Evolutionary conservation across 345 rosid species (phyloP).

Genomic region (Trapa incisa): DNA sequence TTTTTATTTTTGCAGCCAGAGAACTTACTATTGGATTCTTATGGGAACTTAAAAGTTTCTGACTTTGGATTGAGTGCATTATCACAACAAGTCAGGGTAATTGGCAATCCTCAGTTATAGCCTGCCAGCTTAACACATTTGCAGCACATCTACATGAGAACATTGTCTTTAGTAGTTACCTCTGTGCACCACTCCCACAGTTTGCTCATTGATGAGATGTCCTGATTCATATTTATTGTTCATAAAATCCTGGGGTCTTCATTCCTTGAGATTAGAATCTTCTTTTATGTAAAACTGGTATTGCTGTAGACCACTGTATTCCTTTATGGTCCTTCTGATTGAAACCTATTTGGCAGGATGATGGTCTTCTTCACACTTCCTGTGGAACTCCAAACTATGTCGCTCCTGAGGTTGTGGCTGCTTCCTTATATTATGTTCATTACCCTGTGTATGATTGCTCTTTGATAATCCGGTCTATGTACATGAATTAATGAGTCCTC

Average conservation of each 20-base stretch:
- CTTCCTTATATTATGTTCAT: constrained; percentile 1
- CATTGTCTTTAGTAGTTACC: background rate
- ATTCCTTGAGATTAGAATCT: too few relatives aligned
- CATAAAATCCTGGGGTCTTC: background rate
- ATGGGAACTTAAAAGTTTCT: constrained; percentile 88
- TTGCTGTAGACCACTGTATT: background rate
- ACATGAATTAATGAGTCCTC: constrained; percentile 2
- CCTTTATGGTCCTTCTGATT: background rate
- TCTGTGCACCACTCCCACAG: background rate
- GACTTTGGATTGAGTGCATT: constrained; percentile 96
- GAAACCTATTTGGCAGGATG: constrained; percentile 40
- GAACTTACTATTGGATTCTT: constrained; percentile 68
- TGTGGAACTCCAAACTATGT: constrained; percentile 98
- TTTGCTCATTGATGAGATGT: background rate
- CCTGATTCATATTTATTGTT: background rate
- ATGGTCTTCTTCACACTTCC: constrained; percentile 89
- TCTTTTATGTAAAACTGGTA: too few relatives aligned
- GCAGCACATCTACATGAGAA: background rate
- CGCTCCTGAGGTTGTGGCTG: constrained; percentile 70
- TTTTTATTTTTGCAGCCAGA: constrained; percentile 50
- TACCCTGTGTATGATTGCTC: background rate
- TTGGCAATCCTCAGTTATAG: background rate
- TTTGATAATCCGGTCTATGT: background rate
- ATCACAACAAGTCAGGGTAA: constrained; percentile 96
- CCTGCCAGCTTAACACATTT: constrained; percentile 2